Percentiles rank a stretch among this genome's conserved stretches.
Evolutionary conservation across 208 protist genomes (phyloP).

Genomic region (Leptomonas pyrrhocoris): DNA sequence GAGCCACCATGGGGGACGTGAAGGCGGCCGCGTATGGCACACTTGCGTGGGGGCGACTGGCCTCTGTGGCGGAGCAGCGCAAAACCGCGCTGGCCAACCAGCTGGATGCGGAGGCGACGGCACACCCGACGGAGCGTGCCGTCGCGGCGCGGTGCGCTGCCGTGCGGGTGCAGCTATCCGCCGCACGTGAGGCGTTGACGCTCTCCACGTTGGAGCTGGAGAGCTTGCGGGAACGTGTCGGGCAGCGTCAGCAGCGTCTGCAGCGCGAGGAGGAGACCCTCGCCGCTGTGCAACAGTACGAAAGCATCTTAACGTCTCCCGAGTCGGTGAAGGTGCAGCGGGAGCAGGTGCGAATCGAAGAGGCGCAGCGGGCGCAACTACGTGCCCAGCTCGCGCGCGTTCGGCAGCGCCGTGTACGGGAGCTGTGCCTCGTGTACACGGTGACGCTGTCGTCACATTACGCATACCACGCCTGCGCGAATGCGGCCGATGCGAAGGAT

Average conservation of each 20-base stretch:
- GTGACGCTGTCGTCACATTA: conserved; percentile 35
- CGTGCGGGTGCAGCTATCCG: conserved; percentile 38
- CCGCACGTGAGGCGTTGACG: conserved; percentile 39
- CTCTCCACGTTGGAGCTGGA: conserved; percentile 40
- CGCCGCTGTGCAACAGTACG: conserved; percentile 23
- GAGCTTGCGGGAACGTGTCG: conserved; percentile 32
- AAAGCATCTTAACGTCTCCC: background rate
- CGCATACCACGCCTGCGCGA: conserved; percentile 21
- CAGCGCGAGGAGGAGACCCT: conserved; percentile 35
- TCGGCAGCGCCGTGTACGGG: conserved; percentile 25
- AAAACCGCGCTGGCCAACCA: conserved; percentile 20
- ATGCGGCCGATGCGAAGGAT: conserved; percentile 36
- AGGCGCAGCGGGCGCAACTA: conserved; percentile 39
- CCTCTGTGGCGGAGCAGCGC: conserved; percentile 25
- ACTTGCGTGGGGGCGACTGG: conserved; percentile 47
- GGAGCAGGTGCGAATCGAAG: conserved; percentile 22
- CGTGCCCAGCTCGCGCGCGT: conserved; percentile 36
- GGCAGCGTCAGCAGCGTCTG: conserved; percentile 30
- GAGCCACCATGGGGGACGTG: conserved; percentile 50
- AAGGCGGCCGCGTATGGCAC: conserved; percentile 43
- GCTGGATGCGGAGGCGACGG: conserved; percentile 29
- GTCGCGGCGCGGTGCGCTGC: conserved; percentile 34
- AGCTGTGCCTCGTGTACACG: conserved; percentile 41
- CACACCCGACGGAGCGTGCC: conserved; percentile 3
- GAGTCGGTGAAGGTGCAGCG: conserved; percentile 2